These are phyloP conservation scores for Yarrowia keelungensis DNA, from an alignment of 805 yeast species.

Conservation along the genomic window DNA sequence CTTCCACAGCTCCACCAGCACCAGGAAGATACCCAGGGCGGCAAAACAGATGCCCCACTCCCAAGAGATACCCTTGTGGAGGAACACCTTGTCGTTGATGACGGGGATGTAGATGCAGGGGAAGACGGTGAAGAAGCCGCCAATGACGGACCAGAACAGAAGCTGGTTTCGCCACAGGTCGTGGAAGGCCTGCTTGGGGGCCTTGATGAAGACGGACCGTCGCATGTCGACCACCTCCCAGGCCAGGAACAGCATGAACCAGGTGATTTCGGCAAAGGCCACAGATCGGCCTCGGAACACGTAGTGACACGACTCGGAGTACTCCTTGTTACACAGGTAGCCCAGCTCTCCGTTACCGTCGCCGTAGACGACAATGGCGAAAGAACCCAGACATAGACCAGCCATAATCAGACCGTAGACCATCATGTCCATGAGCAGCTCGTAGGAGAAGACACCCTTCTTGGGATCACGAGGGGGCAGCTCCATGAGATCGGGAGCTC, in stretches of 20 bases:
- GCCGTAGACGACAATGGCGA: slow-evolving; percentile 71
- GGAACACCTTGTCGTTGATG: slow-evolving; percentile 75
- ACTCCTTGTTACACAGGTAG: slow-evolving; percentile 62
- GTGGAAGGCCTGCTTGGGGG: slow-evolving; percentile 67
- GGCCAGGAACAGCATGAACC: slow-evolving; percentile 82
- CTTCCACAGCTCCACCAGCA: slow-evolving; percentile 72
- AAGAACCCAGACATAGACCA: slow-evolving; percentile 67
- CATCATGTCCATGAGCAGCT: slow-evolving; percentile 70
- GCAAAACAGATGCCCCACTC: slow-evolving; percentile 82
- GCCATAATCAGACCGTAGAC: slow-evolving; percentile 81
- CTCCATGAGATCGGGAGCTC: slow-evolving; percentile 67
- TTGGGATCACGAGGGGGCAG: slow-evolving; percentile 66
- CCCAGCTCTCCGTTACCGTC: slow-evolving; percentile 73
- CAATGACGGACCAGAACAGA: slow-evolving; percentile 78
- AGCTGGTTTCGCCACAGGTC: slow-evolving; percentile 79
- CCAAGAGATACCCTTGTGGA: slow-evolving; percentile 71
- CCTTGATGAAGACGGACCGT: slow-evolving; percentile 73
- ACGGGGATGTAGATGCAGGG: slow-evolving; percentile 89
- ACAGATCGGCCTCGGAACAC: slow-evolving; percentile 81
- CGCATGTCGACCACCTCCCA: slow-evolving; percentile 83
- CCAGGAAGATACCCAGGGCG: slow-evolving; percentile 64
- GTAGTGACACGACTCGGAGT: slow-evolving; percentile 58
- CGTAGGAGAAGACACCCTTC: slow-evolving; percentile 67
- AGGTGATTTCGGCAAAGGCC: slow-evolving; percentile 81
- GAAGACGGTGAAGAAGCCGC: slow-evolving; percentile 74